Conservation (phyloP, 2,329 filamentous ascomycete genomes). For the Fusarium austroafricanum region DNA sequence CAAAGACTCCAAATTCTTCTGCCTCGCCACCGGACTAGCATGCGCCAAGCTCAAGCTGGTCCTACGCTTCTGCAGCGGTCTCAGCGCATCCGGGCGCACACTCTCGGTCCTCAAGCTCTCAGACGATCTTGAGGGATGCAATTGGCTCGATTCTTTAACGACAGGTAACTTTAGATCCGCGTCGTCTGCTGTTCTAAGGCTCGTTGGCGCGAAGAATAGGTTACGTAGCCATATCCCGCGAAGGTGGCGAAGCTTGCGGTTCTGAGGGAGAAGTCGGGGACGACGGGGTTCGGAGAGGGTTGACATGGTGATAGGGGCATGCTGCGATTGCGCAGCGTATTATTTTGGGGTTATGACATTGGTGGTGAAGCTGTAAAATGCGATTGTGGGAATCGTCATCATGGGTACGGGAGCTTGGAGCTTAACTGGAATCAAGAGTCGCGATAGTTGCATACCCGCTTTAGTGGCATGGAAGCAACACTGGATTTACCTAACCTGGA, state of each 20-base stretch:
- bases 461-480: conserved; percentile 31
- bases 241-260: conserved; percentile 88
- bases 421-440: conserved; percentile 32
- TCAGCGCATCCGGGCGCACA: conserved; percentile 53
- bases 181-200: conserved; percentile 80
- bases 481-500: not conserved
- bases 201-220: conserved; percentile 72
- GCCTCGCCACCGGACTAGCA: conserved; percentile 64
- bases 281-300: conserved; percentile 54
- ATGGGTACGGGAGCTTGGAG: conserved; percentile 18
- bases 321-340: conserved; percentile 35
- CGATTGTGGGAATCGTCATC: conserved; percentile 33
- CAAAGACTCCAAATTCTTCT: conserved; percentile 80
- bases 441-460: conserved; percentile 46
- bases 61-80: conserved; percentile 53
- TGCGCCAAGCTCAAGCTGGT: conserved; percentile 63
- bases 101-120: conserved; percentile 59
- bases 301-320: conserved; percentile 48
- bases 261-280: conserved; percentile 73
- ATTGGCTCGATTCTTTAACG: conserved; percentile 60
- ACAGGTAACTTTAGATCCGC: conserved; percentile 74
- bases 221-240: conserved; percentile 90
- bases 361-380: conserved; percentile 3
- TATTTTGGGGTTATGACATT: conserved; percentile 36
- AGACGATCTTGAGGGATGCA: conserved; percentile 68